Conservation (phyloP, 495 filamentous ascomycete genomes). For the Friedmanniomyces simplex region DNA sequence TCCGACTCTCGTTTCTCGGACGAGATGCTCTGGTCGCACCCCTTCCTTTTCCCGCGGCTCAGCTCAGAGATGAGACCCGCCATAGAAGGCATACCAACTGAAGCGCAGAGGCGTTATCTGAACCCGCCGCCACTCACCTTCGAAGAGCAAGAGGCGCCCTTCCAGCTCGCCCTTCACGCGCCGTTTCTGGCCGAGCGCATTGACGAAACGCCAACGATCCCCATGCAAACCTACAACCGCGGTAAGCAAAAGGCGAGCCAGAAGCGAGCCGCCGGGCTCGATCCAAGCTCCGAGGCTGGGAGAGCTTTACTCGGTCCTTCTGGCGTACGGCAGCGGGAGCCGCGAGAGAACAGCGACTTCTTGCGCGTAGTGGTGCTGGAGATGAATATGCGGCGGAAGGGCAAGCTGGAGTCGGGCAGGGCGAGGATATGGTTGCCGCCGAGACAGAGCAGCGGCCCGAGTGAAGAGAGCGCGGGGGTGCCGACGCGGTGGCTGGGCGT, state of each 20-base stretch:
- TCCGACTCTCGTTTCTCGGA: slow-evolving; percentile 62
- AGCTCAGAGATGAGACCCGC: slow-evolving; percentile 82
- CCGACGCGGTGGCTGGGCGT: slow-evolving; percentile 19
- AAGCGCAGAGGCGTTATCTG: slow-evolving; percentile 75
- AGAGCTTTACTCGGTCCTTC: slow-evolving; percentile 22
- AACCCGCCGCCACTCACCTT: slow-evolving; percentile 57
- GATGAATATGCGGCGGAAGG: slow-evolving; percentile 89
- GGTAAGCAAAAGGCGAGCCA: no score
- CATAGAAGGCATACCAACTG: slow-evolving; percentile 36
- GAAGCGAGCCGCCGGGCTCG: background rate
- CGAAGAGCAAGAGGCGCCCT: slow-evolving; percentile 19
- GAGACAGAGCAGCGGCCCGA: slow-evolving; percentile 38
- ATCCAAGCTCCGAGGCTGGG: slow-evolving; percentile 28
- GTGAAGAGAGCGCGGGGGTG: background rate
- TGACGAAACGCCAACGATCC: slow-evolving; percentile 25
- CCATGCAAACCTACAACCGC: slow-evolving; percentile 31
- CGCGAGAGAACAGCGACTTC: slow-evolving; percentile 89
- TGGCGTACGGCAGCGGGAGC: slow-evolving; percentile 68
- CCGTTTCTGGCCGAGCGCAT: slow-evolving; percentile 12
- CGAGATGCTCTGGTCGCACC: slow-evolving; percentile 73
- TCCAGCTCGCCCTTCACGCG: slow-evolving; percentile 13
- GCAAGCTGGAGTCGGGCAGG: slow-evolving; percentile 77
- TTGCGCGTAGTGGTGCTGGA: slow-evolving; percentile 89
- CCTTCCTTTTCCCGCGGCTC: slow-evolving; percentile 68
- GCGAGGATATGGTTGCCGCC: slow-evolving; percentile 85